These are phyloP conservation scores for Sclerotinia borealis DNA, from an alignment of 2,329 filamentous ascomycete genomes.

Conservation along the genomic window DNA sequence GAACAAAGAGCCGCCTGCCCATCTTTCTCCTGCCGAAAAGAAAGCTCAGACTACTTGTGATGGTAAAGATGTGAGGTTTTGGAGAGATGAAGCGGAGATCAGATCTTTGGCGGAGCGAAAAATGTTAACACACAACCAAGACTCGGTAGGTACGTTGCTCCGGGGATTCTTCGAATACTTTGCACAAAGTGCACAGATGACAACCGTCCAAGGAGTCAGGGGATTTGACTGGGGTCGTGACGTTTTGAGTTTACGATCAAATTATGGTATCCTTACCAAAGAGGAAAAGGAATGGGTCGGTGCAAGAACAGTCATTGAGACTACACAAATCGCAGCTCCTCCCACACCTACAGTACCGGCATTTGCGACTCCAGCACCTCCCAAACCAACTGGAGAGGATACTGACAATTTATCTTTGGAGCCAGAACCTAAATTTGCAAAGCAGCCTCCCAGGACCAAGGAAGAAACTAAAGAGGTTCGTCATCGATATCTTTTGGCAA, in stretches of 20 bases:
- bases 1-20: conserved; percentile 40
- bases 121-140: conserved; percentile 60
- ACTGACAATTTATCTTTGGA: not conserved
- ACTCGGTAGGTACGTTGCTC: conserved; percentile 65
- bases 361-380: not conserved
- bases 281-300: conserved; percentile 78
- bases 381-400: not conserved
- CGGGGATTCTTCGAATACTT: conserved; percentile 88
- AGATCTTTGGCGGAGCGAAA: conserved; percentile 49
- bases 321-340: conserved; percentile 35
- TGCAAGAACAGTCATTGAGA: conserved; percentile 63
- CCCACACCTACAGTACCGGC: conserved; percentile 20
- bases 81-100: conserved; percentile 69
- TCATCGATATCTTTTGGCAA: conserved; percentile 77
- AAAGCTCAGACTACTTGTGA: conserved; percentile 42
- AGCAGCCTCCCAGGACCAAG: conserved; percentile 18
- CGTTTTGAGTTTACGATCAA: conserved; percentile 70
- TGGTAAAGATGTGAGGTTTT: conserved; percentile 70
- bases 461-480: conserved; percentile 57
- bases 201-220: conserved; percentile 41
- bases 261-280: conserved; percentile 66
- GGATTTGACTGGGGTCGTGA: conserved; percentile 77
- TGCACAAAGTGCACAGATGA: conserved; percentile 53
- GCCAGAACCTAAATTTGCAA: conserved; percentile 13
- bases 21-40: conserved; percentile 38